phyloP scores from a whole-genome alignment of 2,329 filamentous ascomycete genomes.

The Calonectria pteridis region DNA sequence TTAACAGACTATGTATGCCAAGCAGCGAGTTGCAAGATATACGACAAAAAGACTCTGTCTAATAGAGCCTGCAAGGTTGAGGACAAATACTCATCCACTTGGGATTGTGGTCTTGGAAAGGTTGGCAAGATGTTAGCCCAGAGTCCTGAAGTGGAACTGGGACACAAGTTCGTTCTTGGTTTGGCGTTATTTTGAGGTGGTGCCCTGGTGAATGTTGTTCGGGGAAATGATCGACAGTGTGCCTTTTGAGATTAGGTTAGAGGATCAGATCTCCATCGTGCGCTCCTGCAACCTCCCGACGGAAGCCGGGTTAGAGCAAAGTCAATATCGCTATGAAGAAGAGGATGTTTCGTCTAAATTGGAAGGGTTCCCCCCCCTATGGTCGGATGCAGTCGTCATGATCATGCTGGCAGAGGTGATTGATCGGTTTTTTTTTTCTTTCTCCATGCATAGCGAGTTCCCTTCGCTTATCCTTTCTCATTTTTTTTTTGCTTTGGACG shows the following conservation, averaged over 20 bases:
- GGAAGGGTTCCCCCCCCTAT: background rate
- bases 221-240: constrained; percentile 9
- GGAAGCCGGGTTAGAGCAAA: constrained; percentile 4
- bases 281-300: constrained; percentile 9
- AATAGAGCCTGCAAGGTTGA: background rate
- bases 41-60: background rate
- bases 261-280: background rate
- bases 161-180: background rate
- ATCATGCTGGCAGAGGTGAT: background rate
- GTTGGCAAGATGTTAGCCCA: background rate
- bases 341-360: constrained; percentile 3
- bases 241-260: constrained; percentile 7
- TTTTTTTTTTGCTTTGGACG: background rate
- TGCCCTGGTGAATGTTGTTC: background rate
- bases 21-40: background rate
- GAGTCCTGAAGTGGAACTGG: background rate
- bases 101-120: background rate
- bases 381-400: background rate
- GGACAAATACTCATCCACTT: background rate
- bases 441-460: no score
- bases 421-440: background rate
- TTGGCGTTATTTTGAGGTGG: background rate
- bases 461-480: no score
- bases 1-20: background rate
- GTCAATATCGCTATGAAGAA: background rate